Base-by-base conservation (phyloP, 108 stramenopile genomes). In the Bacterosira constricta region DNA sequence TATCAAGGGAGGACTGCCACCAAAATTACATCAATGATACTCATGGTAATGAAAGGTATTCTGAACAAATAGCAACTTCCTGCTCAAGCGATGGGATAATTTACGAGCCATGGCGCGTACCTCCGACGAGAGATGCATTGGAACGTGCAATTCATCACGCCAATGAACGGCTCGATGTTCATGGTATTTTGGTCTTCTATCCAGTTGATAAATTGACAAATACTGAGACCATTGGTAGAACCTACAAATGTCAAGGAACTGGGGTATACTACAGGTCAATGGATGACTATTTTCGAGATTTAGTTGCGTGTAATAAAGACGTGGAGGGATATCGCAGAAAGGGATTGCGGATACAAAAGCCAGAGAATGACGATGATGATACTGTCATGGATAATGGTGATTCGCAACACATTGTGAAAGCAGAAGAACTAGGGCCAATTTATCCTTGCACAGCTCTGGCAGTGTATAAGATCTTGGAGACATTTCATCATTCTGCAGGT, bases 131-230 rank as follows among this genome's bases (percentile, higher is more conserved):
- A 27, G 75, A 73, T 39, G 79, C 68, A 30, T 63, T 91, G 51
- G 69, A 91, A 77, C 71, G 84, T 21, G 60, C 74, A 9, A 90
- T 90, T 35, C 64, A 71, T 3, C 37, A 72, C 20, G 81, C 83
- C 9, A 90, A 93, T 38, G 74, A 69, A 32, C 71, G 88, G 59
- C 55, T 69, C 1, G 88, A 91, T 50, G 90, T 97, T 42, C 88
- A 95, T 72, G 97, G 97, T 21, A 89, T 97, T 50, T 71, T 98
- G 56, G 92, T 98, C 17, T 98, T 94, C 80, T 98, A 98, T 80
- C 97, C 97, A 0, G 91, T 90, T 76, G 91, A 91, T 12, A 74
- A 72, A 35, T 57, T 71, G 38, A 65, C 50, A 12, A 13, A 15
- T 46, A 25, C 25, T 26, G 44, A 30, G 54, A 69, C 42, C 8